Conservation (phyloP, 208 protist species). For the Leishmania major region DNA sequence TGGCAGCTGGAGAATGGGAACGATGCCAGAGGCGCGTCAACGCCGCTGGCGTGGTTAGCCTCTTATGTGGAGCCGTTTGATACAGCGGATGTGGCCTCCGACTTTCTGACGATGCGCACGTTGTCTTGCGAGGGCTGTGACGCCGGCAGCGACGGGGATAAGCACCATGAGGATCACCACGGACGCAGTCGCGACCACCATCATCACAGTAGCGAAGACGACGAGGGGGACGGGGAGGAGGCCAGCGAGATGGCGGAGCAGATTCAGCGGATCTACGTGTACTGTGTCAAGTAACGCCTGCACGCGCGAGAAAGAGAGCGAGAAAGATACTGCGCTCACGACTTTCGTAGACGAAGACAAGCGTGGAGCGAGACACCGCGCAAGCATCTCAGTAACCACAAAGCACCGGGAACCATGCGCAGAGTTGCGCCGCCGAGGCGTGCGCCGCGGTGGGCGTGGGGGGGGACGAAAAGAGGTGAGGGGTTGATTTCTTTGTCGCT, state of each 20-base stretch:
- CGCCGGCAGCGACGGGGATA: neutral
- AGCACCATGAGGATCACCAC: constrained; percentile 4
- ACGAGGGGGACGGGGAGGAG: constrained; percentile 14
- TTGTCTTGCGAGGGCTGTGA: constrained; percentile 5
- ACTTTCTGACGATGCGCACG: constrained; percentile 33
- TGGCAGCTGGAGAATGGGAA: constrained; percentile 2
- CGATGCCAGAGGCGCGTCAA: neutral
- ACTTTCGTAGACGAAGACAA: no score
- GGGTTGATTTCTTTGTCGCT: no score
- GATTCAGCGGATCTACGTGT: constrained; percentile 54
- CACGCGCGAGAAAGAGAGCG: neutral
- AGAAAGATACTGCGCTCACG: neutral
- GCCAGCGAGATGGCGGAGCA: constrained; percentile 38
- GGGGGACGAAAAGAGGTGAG: neutral
- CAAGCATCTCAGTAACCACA: neutral
- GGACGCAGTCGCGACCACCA: neutral
- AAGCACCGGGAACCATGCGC: no score
- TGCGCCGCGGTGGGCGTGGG: no score
- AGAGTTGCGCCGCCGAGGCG: no score
- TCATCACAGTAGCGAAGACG: constrained; percentile 3
- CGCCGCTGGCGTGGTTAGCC: constrained; percentile 31
- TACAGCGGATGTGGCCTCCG: constrained; percentile 12
- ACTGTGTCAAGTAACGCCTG: constrained; percentile 41
- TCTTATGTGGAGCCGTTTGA: constrained; percentile 36
- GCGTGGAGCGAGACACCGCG: neutral